These are phyloP conservation scores for Populus alba DNA, from an alignment of 345 rosid genomes.

Conservation along the genomic window DNA sequence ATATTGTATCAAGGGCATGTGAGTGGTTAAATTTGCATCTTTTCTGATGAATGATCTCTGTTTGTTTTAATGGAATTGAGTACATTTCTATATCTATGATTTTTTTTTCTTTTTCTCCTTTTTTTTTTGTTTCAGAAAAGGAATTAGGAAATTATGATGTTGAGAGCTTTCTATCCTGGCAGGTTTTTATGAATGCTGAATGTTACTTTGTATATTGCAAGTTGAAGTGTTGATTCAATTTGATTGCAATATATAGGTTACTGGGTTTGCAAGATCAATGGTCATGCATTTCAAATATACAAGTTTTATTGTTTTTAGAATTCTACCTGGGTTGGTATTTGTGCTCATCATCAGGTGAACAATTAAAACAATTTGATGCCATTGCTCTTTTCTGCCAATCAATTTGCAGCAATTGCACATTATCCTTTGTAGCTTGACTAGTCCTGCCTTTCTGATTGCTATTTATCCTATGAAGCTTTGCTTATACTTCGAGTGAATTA, in stretches of 20 bases:
- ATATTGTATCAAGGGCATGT: not conserved
- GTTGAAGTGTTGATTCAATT: not conserved
- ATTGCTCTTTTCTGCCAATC: not conserved
- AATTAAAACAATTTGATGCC: not conserved
- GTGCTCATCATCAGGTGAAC: not conserved
- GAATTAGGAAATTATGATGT: not conserved
- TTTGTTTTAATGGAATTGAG: not conserved
- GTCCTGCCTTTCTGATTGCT: not conserved
- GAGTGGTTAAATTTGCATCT: not conserved
- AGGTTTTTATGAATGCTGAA: not conserved
- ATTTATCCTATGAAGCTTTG: not conserved
- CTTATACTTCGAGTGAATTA: not conserved
- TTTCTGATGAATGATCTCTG: not conserved
- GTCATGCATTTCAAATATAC: not conserved
- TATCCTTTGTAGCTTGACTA: not conserved
- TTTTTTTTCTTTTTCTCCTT: not conserved
- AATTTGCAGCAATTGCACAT: not conserved
- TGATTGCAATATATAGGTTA: not conserved
- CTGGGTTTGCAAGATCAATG: not conserved
- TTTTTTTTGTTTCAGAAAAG: not conserved
- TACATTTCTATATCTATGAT: not conserved
- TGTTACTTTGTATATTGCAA: not conserved
- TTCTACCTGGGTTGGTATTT: not conserved
- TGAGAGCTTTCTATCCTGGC: not conserved
- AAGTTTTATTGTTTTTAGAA: not conserved